Evolutionary conservation across 805 yeast species (phyloP), one percentile per base, ranked within the genome.

Genomic region (Saccharomycopsis fibuligera): DNA sequence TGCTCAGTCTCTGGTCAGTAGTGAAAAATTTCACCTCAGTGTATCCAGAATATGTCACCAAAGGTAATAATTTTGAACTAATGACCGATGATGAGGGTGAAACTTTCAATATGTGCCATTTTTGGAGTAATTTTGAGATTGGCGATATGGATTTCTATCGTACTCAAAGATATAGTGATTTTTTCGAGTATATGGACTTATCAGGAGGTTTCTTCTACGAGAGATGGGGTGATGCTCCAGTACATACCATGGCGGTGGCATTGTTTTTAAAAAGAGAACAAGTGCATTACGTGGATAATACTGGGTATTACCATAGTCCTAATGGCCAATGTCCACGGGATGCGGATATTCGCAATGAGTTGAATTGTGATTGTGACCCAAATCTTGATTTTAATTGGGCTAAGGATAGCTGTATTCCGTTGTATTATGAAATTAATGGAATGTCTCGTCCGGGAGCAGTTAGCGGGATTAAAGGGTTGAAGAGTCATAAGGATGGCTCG

Each of bases 101-200:
- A 16, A 50, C 62, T 10, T 79, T 72, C 62, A 78, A 77, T 58
- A 62, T 76, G 56, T 78, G 83, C 58, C 85, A 78, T 60, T 79
- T 78, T 59, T 78, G 84, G 84, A 75, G 83, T 22, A 79, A 79
- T 58, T 79, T 79, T 56, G 85, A 79, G 56, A 69, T 79, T 38
- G 79, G 69, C 1, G 74, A 74, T 57, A 59, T 79, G 50, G 65
- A 74, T 51, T 76, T 77, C 55, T 72, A 70, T 58, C 60, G 81
- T 45, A 63, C 76, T 21, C 63, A 68, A 44, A 69, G 70, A 1
- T 79, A 78, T 58, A 58, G 62, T 31, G 61, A 65, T 8, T 73
- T 67, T 54, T 77, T 78, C 56, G 61, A 74, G 16, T 64, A 57
- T 58, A 54, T 78, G 44, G 82, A 77, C 58, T 51, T 60, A 29